Evolutionary conservation across 495 filamentous ascomycete genomes (phyloP).

Genomic region (Hypoxylon trugodes): DNA sequence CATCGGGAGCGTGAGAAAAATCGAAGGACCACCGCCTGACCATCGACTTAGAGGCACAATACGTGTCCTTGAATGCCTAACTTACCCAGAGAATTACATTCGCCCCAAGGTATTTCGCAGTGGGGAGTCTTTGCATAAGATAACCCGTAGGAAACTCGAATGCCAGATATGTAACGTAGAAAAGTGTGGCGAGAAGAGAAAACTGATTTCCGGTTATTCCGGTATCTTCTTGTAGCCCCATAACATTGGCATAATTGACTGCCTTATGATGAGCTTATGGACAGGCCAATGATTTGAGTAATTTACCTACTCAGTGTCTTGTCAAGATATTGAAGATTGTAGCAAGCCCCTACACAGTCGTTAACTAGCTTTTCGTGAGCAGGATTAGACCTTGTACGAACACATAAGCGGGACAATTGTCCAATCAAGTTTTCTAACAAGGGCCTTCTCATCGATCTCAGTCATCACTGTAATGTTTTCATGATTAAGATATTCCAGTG

Average conservation of each 20-base stretch:
- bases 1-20: too few species aligned
- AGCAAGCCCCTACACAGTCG: constrained; percentile 27
- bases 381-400: background rate
- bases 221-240: constrained; percentile 40
- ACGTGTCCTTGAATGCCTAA: background rate
- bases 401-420: constrained; percentile 39
- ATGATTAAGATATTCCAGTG: constrained; percentile 33
- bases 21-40: too few species aligned
- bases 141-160: constrained; percentile 58
- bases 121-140: constrained; percentile 63
- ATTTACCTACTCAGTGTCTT: constrained; percentile 32
- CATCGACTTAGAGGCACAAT: background rate
- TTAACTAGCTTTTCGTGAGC: background rate
- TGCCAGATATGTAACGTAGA: constrained; percentile 37
- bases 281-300: background rate
- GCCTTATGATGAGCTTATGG: background rate
- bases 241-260: constrained; percentile 43
- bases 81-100: constrained; percentile 63
- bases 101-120: constrained; percentile 63
- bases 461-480: constrained; percentile 26
- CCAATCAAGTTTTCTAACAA: constrained; percentile 37
- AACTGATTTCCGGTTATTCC: constrained; percentile 35
- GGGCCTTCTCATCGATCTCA: constrained; percentile 35
- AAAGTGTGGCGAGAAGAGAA: constrained; percentile 31
- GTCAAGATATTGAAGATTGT: constrained; percentile 40